Percentiles rank a stretch among this genome's conserved stretches.
phyloP scores from a whole-genome alignment of 192 early-diverging fungal species.

The Helicostylum pulchrum region DNA sequence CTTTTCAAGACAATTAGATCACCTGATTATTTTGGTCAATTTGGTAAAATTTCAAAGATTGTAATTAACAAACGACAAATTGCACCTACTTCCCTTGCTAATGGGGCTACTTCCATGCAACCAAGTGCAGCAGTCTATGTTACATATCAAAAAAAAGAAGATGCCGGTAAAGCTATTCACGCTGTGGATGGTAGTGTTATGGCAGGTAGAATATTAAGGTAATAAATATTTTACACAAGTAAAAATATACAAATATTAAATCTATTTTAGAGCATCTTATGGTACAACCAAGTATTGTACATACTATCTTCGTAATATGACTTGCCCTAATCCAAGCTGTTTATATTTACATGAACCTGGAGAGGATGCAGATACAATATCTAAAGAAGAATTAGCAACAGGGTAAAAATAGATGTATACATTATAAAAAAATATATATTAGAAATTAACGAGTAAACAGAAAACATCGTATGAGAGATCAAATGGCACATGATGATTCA shows the following conservation, averaged over 20 bases:
- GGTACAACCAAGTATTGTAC: slow-evolving; percentile 99
- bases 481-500: slow-evolving; percentile 23
- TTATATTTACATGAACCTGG: slow-evolving; percentile 94
- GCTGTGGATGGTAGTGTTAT: slow-evolving; percentile 89
- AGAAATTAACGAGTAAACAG: slow-evolving; percentile 10
- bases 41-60: slow-evolving; percentile 92
- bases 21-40: slow-evolving; percentile 97
- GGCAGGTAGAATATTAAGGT: slow-evolving; percentile 86
- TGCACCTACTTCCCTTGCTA: slow-evolving; percentile 42
- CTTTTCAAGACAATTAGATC: slow-evolving; percentile 63
- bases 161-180: slow-evolving; percentile 88
- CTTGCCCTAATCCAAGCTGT: slow-evolving; percentile 91
- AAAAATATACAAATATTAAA: no score
- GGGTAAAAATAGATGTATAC: slow-evolving; percentile 40
- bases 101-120: slow-evolving; percentile 37
- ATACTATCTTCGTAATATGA: slow-evolving; percentile 87
- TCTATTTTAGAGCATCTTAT: slow-evolving; percentile 73
- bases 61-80: slow-evolving; percentile 78
- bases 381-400: slow-evolving; percentile 83
- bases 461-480: slow-evolving; percentile 49
- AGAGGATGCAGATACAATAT: slow-evolving; percentile 89
- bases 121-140: slow-evolving; percentile 85
- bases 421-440: not conserved
- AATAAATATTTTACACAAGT: not conserved
- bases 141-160: slow-evolving; percentile 87